Conservation (phyloP, 352 stramenopile species). For the Phytophthora syringae region DNA sequence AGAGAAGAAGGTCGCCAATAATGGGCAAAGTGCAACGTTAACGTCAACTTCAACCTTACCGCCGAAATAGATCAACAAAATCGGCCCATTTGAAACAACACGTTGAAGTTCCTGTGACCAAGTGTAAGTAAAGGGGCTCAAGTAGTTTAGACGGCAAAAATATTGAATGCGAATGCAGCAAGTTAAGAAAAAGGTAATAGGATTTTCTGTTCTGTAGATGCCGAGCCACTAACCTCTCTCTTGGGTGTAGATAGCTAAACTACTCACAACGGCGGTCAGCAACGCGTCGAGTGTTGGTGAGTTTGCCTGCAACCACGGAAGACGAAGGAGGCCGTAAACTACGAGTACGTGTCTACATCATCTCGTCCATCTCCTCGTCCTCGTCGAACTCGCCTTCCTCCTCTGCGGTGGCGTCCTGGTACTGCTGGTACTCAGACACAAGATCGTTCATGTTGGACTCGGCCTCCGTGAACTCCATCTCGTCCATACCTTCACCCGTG, state of each 20-base stretch:
- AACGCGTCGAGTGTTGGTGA: constrained; percentile 13
- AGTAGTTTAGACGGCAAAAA: constrained; percentile 9
- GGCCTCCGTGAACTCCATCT: constrained; percentile 99
- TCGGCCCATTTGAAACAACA: not conserved
- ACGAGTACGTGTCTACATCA: constrained; percentile 83
- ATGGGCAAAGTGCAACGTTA: not conserved
- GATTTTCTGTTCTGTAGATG: constrained; percentile 65
- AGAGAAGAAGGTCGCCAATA: not conserved
- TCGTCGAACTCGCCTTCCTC: constrained; percentile 98
- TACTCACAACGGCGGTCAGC: constrained; percentile 53
- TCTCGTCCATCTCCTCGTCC: constrained; percentile 94
- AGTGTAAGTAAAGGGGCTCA: not conserved
- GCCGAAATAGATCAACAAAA: constrained; percentile 35
- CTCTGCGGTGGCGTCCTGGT: constrained; percentile 99
- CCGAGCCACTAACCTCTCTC: constrained; percentile 58
- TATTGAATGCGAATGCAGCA: constrained; percentile 22
- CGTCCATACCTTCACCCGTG: constrained; percentile 99
- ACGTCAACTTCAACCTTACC: constrained; percentile 35
- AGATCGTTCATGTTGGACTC: constrained; percentile 99
- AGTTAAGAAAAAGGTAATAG: constrained; percentile 72
- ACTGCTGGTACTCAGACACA: constrained; percentile 99
- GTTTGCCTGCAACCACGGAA: constrained; percentile 3
- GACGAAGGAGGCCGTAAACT: constrained; percentile 38
- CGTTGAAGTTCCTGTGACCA: not conserved
- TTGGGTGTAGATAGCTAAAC: constrained; percentile 68